Percentiles rank a stretch among this genome's conserved stretches.
Conservation (phyloP, 768 basidiomycete genomes). For the Dacryopinax spathularia region DNA sequence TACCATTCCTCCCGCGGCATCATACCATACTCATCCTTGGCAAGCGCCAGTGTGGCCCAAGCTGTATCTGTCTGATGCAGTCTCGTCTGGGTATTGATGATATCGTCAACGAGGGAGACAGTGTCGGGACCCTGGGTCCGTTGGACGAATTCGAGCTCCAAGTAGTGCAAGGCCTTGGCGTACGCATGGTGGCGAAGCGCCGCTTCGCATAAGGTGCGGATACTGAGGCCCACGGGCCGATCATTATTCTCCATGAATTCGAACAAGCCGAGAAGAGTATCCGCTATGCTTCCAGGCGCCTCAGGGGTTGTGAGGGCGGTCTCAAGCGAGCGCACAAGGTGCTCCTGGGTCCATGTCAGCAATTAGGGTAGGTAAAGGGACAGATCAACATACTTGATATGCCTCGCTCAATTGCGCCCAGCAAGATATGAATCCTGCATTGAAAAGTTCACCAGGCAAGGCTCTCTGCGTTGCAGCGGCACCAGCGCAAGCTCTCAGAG, state of each 20-base stretch:
- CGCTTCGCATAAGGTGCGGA: constrained; percentile 83
- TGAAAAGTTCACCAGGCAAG: constrained; percentile 87
- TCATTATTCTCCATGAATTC: constrained; percentile 99
- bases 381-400: constrained; percentile 60
- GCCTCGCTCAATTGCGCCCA: constrained; percentile 93
- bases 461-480: constrained; percentile 83
- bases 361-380: background rate
- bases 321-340: constrained; percentile 82
- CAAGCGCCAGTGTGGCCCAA: constrained; percentile 86
- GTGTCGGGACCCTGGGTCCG: constrained; percentile 45
- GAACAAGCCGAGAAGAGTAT: constrained; percentile 79
- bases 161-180: constrained; percentile 96
- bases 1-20: constrained; percentile 97
- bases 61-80: constrained; percentile 96
- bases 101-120: constrained; percentile 76
- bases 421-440: constrained; percentile 94
- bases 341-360: constrained; percentile 46
- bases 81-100: constrained; percentile 91
- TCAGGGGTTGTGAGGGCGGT: constrained; percentile 53
- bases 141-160: constrained; percentile 90
- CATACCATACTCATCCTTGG: constrained; percentile 78
- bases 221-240: constrained; percentile 84
- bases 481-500: constrained; percentile 90
- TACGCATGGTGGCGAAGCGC: constrained; percentile 88
- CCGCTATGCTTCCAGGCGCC: constrained; percentile 80